Percentiles rank a stretch among this genome's conserved stretches.
These are phyloP conservation scores for Juglanconis juglandina DNA, from an alignment of 2,329 filamentous ascomycete genomes.

Conservation along the genomic window DNA sequence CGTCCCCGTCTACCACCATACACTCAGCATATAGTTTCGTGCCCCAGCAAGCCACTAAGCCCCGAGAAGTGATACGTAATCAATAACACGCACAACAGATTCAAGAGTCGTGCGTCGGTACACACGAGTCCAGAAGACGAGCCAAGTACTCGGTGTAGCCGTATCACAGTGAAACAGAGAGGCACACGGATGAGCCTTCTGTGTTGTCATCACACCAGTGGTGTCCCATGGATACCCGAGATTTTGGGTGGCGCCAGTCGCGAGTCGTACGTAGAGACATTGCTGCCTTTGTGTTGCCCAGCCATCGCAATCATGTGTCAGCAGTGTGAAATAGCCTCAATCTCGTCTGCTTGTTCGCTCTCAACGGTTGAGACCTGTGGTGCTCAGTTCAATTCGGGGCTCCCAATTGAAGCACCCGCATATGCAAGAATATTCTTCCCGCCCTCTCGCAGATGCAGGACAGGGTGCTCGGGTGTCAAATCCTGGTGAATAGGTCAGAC, in stretches of 20 bases:
- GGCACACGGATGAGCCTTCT: not conserved
- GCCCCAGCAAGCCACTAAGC: conserved; percentile 4
- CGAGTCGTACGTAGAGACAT: not conserved
- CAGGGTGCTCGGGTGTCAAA: not conserved
- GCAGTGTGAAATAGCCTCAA: not conserved
- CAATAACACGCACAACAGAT: not conserved
- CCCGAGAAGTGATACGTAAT: not conserved
- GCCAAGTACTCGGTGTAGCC: not conserved
- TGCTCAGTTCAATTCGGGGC: not conserved
- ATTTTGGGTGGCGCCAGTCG: not conserved
- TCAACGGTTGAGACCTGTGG: not conserved
- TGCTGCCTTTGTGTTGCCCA: not conserved
- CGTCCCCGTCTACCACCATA: not conserved
- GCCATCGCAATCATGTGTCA: not conserved
- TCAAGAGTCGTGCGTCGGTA: not conserved
- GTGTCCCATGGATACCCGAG: not conserved
- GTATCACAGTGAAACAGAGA: conserved; percentile 1
- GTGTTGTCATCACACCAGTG: conserved; percentile 2
- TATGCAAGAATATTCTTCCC: not conserved
- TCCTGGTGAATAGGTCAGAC: not conserved
- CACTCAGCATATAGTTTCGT: not conserved
- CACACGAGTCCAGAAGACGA: not conserved
- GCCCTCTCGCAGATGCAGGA: not conserved
- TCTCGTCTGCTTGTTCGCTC: not conserved
- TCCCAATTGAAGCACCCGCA: not conserved